These are phyloP conservation scores for Helicocarpus griseus DNA, from an alignment of 2,329 filamentous ascomycete genomes.

Conservation along the genomic window DNA sequence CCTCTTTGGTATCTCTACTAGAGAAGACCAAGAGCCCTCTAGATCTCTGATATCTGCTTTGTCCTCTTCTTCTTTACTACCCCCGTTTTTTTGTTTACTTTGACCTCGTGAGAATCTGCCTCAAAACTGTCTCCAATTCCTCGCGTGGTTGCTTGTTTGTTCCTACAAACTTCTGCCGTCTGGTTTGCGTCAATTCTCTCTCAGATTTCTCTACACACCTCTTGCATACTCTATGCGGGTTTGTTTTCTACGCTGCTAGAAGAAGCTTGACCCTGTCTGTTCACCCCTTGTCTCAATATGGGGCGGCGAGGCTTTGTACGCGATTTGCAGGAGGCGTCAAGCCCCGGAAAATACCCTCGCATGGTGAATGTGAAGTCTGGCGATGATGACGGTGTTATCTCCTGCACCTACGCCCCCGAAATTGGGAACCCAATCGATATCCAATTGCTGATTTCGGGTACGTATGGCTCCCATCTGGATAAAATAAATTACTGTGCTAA, in stretches of 20 bases:
- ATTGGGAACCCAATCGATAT: conserved; percentile 23
- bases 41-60: too few relatives aligned
- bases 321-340: conserved; percentile 42
- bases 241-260: neutral
- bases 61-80: neutral
- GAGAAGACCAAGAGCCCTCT: neutral
- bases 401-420: conserved; percentile 45
- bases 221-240: neutral
- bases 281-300: conserved; percentile 42
- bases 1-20: too few relatives aligned
- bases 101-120: too few relatives aligned
- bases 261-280: neutral
- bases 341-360: conserved; percentile 31
- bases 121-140: too few relatives aligned
- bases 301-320: conserved; percentile 54
- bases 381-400: conserved; percentile 63
- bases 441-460: conserved; percentile 32
- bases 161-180: neutral
- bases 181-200: neutral
- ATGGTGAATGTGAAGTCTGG: conserved; percentile 50
- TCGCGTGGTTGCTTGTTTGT: neutral
- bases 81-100: neutral
- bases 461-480: conserved; percentile 3
- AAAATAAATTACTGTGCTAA: neutral
- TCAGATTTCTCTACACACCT: neutral